Base-by-base conservation (phyloP, 2,329 filamentous ascomycete genomes). In the Fusarium solani-melongenae region DNA sequence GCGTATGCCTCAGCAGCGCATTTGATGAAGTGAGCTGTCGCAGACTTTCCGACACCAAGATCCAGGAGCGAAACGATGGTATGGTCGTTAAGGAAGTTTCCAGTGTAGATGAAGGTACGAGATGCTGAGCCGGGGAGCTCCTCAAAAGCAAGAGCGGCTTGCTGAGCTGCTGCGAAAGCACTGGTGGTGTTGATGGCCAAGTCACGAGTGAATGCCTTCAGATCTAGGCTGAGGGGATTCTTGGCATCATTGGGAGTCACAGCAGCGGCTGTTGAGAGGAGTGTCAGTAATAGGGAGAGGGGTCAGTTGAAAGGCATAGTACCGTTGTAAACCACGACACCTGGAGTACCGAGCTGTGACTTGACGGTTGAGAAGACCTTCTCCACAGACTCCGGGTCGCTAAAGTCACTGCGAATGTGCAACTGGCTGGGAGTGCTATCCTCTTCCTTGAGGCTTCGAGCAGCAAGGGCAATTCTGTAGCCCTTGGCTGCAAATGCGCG, bases 31-130 rank as follows among this genome's bases (percentile, higher is more conserved):
- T 66, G 62, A 8, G 66, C 62, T 64, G 78, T 79, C 2, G 82
- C 84, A 7, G 82, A 76, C 70, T 86, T 86, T 0, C 83, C 83
- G 11, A 83, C 74, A 0, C 84, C 84, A 8, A 81, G 69, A 44
- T 74, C 78, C 64, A 85, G 51, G 10, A 84, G 69, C 7, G 67
- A 51, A 4, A 79, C 65, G 5, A 84, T 69, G 14, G 60, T 27
- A 2, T 27, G 22, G 0, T 69, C 74, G 69, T 84, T 85, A 12
- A 84, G 74, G 8, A 79, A 79, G 69, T 86, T 86, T 6, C 84
- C 85, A 1, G 84, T 86, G 69, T 81, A 85, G 63, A 86, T 85
- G 72, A 86, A 86, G 3, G 83, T 82, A 69, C 79, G 83, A 7
- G 81, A 79, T 3, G 73, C 74, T 9, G 76, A 70, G 6, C 70